Conservation (phyloP, 2,329 filamentous ascomycete species). For the Orbilia quercus region DNA sequence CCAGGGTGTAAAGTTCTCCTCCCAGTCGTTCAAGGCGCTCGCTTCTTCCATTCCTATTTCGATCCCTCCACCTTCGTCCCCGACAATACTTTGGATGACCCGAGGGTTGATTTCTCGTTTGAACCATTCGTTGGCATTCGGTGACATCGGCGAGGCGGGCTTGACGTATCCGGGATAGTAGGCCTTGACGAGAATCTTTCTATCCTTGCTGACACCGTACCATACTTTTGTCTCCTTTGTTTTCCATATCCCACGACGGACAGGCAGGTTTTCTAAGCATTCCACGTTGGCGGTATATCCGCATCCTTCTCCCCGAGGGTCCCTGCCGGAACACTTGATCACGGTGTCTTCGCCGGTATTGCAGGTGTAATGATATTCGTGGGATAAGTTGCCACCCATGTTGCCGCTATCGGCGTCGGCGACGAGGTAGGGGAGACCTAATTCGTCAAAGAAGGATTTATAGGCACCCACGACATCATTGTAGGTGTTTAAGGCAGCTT, state of each 20-base stretch:
- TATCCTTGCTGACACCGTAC: slow-evolving; percentile 75
- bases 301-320: slow-evolving; percentile 66
- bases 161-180: slow-evolving; percentile 69
- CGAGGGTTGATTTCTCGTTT: slow-evolving; percentile 69
- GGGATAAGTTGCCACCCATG: slow-evolving; percentile 91
- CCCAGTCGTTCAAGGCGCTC: slow-evolving; percentile 67
- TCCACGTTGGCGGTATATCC: slow-evolving; percentile 87
- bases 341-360: slow-evolving; percentile 85
- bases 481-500: slow-evolving; percentile 83
- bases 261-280: slow-evolving; percentile 66
- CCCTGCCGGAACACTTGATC: slow-evolving; percentile 72
- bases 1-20: slow-evolving; percentile 61
- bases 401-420: slow-evolving; percentile 91
- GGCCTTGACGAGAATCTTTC: slow-evolving; percentile 74
- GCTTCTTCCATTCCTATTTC: slow-evolving; percentile 77
- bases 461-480: slow-evolving; percentile 79
- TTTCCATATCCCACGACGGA: slow-evolving; percentile 34
- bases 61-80: slow-evolving; percentile 63
- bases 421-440: slow-evolving; percentile 84
- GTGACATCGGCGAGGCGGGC: slow-evolving; percentile 46
- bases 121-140: slow-evolving; percentile 64
- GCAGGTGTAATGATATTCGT: slow-evolving; percentile 90
- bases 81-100: slow-evolving; percentile 72
- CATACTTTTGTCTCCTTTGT: slow-evolving; percentile 64
- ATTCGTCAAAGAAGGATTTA: slow-evolving; percentile 78